Conservation (phyloP, 352 stramenopile genomes). For the Globisporangium spinosum region DNA sequence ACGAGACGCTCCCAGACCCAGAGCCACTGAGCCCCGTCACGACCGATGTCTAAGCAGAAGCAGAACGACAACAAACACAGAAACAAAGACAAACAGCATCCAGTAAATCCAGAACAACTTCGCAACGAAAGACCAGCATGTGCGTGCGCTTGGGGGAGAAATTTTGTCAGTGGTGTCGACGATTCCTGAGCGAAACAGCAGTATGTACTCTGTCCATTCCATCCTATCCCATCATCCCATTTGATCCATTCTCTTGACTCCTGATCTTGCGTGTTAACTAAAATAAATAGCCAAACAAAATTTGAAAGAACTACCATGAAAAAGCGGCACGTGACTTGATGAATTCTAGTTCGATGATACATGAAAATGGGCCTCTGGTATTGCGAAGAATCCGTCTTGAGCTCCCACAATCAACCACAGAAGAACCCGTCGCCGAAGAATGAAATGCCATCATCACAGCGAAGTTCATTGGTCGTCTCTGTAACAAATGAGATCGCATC, state of each 20-base stretch:
- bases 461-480: too few relatives aligned
- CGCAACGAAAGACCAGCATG: not conserved
- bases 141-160: constrained; percentile 3
- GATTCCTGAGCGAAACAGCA: constrained; percentile 4
- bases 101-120: not conserved
- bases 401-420: not conserved
- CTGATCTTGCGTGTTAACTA: constrained; percentile 10
- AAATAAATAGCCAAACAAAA: constrained; percentile 12
- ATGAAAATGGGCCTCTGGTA: not conserved
- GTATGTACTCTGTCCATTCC: not conserved
- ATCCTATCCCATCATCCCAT: constrained; percentile 3
- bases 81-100: not conserved
- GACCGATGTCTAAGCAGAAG: constrained; percentile 10
- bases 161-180: constrained; percentile 7
- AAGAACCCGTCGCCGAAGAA: not conserved
- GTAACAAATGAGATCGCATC: not conserved
- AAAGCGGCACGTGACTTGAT: not conserved
- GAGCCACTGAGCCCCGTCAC: constrained; percentile 22
- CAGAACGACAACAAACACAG: not conserved
- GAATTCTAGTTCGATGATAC: not conserved
- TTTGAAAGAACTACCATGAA: not conserved
- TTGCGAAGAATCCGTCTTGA: not conserved
- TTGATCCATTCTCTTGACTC: not conserved
- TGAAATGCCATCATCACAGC: not conserved
- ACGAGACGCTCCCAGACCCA: constrained; percentile 47